These are phyloP conservation scores for Fusarium sp. DNA, from an alignment of 2,329 filamentous ascomycete species.

Conservation along the genomic window DNA sequence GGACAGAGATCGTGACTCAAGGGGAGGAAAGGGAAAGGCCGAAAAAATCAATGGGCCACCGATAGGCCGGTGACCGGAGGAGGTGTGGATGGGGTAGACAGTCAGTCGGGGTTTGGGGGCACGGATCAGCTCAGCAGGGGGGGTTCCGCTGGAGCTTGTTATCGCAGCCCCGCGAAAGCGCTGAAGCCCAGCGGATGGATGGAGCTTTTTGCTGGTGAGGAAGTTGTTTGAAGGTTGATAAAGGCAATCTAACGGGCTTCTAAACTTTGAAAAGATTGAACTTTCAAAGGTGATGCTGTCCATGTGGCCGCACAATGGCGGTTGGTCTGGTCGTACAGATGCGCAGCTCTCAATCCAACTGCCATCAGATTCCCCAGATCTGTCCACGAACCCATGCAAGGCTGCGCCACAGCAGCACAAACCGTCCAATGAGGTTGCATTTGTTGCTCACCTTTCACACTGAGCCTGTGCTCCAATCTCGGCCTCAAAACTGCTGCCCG, in stretches of 20 bases:
- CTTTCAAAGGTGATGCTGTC: background rate
- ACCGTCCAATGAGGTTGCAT: conserved; percentile 25
- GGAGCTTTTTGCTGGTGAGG: background rate
- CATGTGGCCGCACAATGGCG: conserved; percentile 1
- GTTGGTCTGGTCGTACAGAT: conserved; percentile 11
- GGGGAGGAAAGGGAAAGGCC: conserved; percentile 31
- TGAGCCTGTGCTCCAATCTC: background rate
- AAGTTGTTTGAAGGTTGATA: background rate
- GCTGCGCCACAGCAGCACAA: conserved; percentile 20
- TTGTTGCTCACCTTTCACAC: conserved; percentile 11
- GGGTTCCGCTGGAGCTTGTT: conserved; percentile 11
- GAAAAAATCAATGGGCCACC: conserved; percentile 42
- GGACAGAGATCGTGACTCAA: conserved; percentile 39
- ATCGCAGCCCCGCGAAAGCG: background rate
- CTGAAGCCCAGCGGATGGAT: conserved; percentile 3
- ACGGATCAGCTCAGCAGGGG: conserved; percentile 38
- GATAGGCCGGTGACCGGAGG: conserved; percentile 44
- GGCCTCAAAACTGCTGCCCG: background rate
- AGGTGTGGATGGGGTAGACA: conserved; percentile 9
- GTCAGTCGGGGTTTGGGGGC: conserved; percentile 19
- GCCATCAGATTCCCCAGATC: conserved; percentile 34
- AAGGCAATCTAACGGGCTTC: background rate
- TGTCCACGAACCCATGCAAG: conserved; percentile 25
- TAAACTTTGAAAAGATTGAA: background rate
- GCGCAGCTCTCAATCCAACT: background rate